A percentile compares a stretch with the other conserved stretches of the same genome.
Evolutionary conservation across 129 eudicot species (phyloP).

Genomic region (Pulicaria dysenterica): DNA sequence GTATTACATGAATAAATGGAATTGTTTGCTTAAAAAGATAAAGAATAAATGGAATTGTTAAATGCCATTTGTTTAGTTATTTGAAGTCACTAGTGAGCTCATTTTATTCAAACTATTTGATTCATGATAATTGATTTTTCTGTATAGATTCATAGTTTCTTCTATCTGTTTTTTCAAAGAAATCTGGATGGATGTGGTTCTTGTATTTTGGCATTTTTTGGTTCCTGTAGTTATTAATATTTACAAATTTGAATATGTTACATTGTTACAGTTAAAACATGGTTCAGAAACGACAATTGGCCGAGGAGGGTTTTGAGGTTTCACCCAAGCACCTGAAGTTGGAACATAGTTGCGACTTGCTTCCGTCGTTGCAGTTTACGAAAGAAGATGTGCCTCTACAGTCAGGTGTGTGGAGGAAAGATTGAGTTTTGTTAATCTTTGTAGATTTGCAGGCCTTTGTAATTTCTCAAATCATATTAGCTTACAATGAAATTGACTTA

Average conservation of each 20-base stretch:
- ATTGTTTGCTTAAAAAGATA: too few relatives aligned
- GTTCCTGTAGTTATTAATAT: neutral
- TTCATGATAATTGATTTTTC: neutral
- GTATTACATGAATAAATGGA: too few relatives aligned
- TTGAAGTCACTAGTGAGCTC: neutral
- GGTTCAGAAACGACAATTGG: conserved; percentile 61
- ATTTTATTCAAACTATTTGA: neutral
- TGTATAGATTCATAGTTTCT: neutral
- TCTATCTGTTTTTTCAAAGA: neutral
- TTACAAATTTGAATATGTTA: neutral
- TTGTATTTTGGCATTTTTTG: neutral
- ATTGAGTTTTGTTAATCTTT: conserved; percentile 1
- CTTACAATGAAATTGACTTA: neutral
- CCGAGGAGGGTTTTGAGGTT: conserved; percentile 44
- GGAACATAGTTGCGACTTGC: conserved; percentile 32
- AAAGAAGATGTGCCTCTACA: conserved; percentile 16
- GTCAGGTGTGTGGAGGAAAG: conserved; percentile 53
- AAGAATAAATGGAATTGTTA: neutral
- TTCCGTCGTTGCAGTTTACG: conserved; percentile 42
- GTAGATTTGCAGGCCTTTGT: conserved; percentile 16
- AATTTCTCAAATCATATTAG: neutral
- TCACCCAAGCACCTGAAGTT: conserved; percentile 56
- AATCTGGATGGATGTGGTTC: neutral
- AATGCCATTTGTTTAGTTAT: neutral
- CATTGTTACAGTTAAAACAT: conserved; percentile 47